Conservation (phyloP, 2,329 filamentous ascomycete genomes). For the Fusarium pseudocircinatum region DNA sequence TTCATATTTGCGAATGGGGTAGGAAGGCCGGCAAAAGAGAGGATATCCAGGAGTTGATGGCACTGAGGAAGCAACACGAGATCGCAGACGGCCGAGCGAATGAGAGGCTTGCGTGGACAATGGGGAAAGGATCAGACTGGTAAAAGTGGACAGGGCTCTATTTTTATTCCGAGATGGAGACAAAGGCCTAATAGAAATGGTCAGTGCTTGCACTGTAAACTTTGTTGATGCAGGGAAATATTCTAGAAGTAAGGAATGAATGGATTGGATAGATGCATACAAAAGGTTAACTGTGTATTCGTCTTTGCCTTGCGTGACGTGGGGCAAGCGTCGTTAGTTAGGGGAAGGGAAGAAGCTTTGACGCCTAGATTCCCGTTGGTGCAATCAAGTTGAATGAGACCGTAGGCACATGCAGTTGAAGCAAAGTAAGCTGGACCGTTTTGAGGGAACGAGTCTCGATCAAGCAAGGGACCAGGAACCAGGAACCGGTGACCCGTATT, state of each 20-base stretch:
- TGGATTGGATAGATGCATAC: slow-evolving; percentile 10
- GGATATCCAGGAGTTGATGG: slow-evolving; percentile 15
- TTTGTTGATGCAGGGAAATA: slow-evolving; percentile 21
- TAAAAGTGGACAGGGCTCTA: slow-evolving; percentile 16
- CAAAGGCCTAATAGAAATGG: background rate
- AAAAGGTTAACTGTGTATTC: background rate
- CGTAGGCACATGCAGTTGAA: background rate
- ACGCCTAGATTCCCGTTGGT: slow-evolving; percentile 18
- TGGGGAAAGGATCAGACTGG: slow-evolving; percentile 10
- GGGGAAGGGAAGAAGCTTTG: slow-evolving; percentile 38
- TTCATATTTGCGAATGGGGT: slow-evolving; percentile 30
- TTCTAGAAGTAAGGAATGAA: slow-evolving; percentile 34
- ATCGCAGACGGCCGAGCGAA: slow-evolving; percentile 16
- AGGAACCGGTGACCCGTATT: slow-evolving; percentile 13
- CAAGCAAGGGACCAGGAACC: slow-evolving; percentile 34
- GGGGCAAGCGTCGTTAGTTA: slow-evolving; percentile 18
- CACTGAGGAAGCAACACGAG: slow-evolving; percentile 28
- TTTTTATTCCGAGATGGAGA: slow-evolving; percentile 17
- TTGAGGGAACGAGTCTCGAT: slow-evolving; percentile 10
- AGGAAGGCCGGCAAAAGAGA: background rate
- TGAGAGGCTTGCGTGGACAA: slow-evolving; percentile 6
- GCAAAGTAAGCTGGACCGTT: background rate
- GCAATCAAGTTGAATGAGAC: slow-evolving; percentile 17
- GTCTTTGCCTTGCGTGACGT: slow-evolving; percentile 31
- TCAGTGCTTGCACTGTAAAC: background rate